phyloP scores from a whole-genome alignment of 78 protist genomes.

The Mastigamoeba balamuthi region DNA sequence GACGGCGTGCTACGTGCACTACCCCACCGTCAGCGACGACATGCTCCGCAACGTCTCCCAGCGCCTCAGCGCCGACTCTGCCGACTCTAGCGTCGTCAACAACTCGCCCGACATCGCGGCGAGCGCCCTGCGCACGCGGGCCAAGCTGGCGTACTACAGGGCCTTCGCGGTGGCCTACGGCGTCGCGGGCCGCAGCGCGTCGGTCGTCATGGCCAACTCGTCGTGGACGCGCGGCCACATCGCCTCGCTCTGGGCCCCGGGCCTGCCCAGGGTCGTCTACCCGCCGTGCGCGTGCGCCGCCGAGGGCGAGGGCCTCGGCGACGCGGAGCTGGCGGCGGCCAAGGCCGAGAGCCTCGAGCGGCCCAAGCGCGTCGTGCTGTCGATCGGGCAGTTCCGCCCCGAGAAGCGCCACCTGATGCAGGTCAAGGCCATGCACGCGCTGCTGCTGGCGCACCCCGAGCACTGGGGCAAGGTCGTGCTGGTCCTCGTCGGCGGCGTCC shows the following conservation, averaged over 20 bases:
- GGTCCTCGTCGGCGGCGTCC: conserved; percentile 53
- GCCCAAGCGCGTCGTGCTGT: conserved; percentile 21
- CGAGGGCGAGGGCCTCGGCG: not conserved
- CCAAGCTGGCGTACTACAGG: conserved; percentile 59
- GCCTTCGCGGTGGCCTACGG: conserved; percentile 56
- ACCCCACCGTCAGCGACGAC: conserved; percentile 80
- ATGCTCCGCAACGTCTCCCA: conserved; percentile 22
- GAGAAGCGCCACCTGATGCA: conserved; percentile 79
- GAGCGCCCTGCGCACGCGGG: conserved; percentile 1
- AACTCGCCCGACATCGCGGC: conserved; percentile 10
- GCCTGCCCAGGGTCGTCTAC: conserved; percentile 6
- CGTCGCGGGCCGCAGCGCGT: conserved; percentile 34
- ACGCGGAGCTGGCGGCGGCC: not conserved
- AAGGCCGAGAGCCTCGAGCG: not conserved
- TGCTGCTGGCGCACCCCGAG: conserved; percentile 20
- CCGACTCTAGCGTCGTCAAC: too few relatives aligned
- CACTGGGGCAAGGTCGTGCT: conserved; percentile 14
- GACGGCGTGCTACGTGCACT: conserved; percentile 76
- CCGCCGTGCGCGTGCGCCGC: conserved; percentile 58
- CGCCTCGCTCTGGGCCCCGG: conserved; percentile 17
- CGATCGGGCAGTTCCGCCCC: conserved; percentile 84
- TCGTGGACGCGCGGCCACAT: conserved; percentile 86
- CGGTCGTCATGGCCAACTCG: conserved; percentile 63
- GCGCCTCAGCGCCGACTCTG: not conserved
- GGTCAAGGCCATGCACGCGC: conserved; percentile 30